Conservation (phyloP, 768 basidiomycete genomes). For the Nevesoporus exiguus region DNA sequence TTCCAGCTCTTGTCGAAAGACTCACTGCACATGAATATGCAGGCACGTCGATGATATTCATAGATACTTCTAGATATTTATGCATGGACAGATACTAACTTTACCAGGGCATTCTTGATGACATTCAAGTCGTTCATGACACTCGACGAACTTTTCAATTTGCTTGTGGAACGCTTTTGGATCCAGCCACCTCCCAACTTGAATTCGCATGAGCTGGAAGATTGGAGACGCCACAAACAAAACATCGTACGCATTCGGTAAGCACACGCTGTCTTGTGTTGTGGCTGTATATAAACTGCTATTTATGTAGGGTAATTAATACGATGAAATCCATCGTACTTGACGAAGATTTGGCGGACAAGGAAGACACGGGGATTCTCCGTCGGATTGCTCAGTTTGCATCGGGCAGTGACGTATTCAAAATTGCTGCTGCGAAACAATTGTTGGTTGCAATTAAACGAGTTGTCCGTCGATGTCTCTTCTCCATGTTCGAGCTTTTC, state of each 20-base stretch:
- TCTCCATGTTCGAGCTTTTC: background rate
- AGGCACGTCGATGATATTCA: slow-evolving; percentile 36
- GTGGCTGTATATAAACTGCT: background rate
- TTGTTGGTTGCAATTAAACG: slow-evolving; percentile 48
- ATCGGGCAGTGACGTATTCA: slow-evolving; percentile 38
- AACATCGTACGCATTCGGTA: slow-evolving; percentile 58
- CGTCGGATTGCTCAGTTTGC: slow-evolving; percentile 53
- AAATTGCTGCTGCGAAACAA: slow-evolving; percentile 45
- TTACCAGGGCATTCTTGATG: slow-evolving; percentile 61
- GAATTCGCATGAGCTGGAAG: slow-evolving; percentile 39
- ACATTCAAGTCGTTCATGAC: slow-evolving; percentile 69
- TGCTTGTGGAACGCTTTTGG: slow-evolving; percentile 54
- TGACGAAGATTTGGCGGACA: slow-evolving; percentile 50
- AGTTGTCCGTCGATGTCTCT: slow-evolving; percentile 37
- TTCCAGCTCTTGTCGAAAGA: slow-evolving; percentile 57
- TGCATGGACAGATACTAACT: slow-evolving; percentile 44
- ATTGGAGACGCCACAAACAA: slow-evolving; percentile 59
- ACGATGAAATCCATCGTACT: slow-evolving; percentile 59
- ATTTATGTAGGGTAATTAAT: slow-evolving; percentile 52
- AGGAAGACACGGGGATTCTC: slow-evolving; percentile 51
- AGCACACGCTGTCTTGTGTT: slow-evolving; percentile 10
- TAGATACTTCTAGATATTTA: background rate
- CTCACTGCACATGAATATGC: slow-evolving; percentile 63
- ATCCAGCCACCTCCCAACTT: slow-evolving; percentile 50
- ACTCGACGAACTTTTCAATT: slow-evolving; percentile 50